Conservation (phyloP, 2,329 filamentous ascomycete genomes). For the Xylariaceae sp. region DNA sequence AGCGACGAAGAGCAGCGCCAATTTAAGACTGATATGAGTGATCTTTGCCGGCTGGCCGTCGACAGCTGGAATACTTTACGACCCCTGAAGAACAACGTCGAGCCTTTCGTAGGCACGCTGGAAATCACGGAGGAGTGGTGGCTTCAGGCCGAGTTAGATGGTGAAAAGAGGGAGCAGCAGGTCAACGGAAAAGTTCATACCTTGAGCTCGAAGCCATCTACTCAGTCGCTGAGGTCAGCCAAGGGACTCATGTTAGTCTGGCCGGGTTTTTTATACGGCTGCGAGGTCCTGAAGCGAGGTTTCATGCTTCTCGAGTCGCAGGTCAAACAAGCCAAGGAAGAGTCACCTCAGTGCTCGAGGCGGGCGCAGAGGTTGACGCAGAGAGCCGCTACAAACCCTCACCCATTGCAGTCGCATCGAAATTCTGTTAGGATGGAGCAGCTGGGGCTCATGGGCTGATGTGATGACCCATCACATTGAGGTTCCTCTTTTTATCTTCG, state of each 20-base stretch:
- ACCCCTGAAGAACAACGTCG: slow-evolving; percentile 10
- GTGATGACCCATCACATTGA: no score
- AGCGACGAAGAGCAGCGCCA: background rate
- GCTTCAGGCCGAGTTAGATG: slow-evolving; percentile 13
- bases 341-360: background rate
- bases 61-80: slow-evolving; percentile 8
- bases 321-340: slow-evolving; percentile 3
- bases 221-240: slow-evolving; percentile 7
- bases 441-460: no score
- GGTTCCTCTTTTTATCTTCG: no score
- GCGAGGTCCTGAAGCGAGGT: slow-evolving; percentile 13
- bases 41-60: slow-evolving; percentile 6
- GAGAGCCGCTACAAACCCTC: background rate
- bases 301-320: slow-evolving; percentile 18
- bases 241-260: slow-evolving; percentile 11
- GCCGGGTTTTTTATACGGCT: slow-evolving; percentile 14
- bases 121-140: slow-evolving; percentile 11
- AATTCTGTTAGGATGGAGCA: background rate
- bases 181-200: background rate
- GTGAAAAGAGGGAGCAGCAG: background rate
- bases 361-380: slow-evolving; percentile 6
- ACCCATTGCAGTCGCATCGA: background rate
- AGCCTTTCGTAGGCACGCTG: slow-evolving; percentile 7
- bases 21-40: slow-evolving; percentile 1
- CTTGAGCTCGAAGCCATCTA: slow-evolving; percentile 4